These are phyloP conservation scores for Crithidia mellificae DNA, from an alignment of 208 protist species.

Conservation along the genomic window DNA sequence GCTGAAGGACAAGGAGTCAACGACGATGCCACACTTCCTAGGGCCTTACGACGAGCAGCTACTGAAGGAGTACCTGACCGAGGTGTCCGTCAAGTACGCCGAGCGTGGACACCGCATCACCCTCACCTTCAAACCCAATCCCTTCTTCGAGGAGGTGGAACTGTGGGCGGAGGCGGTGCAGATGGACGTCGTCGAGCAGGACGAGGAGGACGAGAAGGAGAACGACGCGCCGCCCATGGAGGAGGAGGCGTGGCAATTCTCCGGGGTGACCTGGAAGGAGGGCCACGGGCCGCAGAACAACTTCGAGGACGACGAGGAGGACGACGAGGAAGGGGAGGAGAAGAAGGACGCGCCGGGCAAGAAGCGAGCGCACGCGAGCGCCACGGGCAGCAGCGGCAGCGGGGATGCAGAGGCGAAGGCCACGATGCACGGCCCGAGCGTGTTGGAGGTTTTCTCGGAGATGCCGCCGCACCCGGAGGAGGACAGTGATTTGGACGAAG, in stretches of 20 bases:
- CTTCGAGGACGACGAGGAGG: constrained; percentile 29
- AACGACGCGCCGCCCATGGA: constrained; percentile 18
- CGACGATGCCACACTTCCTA: constrained; percentile 54
- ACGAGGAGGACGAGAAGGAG: constrained; percentile 31
- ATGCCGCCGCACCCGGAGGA: constrained; percentile 74
- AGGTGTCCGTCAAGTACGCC: constrained; percentile 50
- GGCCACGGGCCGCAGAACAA: constrained; percentile 61
- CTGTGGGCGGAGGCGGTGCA: constrained; percentile 60
- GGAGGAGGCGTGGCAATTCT: constrained; percentile 60
- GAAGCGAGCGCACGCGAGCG: constrained; percentile 33
- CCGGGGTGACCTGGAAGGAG: constrained; percentile 75
- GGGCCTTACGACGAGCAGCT: constrained; percentile 69
- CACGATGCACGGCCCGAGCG: constrained; percentile 51
- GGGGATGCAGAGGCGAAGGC: constrained; percentile 2
- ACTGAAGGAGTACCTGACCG: constrained; percentile 56
- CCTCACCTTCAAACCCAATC: constrained; percentile 61
- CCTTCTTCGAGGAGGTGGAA: constrained; percentile 78
- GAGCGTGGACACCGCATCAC: constrained; percentile 46
- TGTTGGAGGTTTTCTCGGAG: constrained; percentile 76
- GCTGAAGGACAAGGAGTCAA: constrained; percentile 34
- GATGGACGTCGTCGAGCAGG: constrained; percentile 15
- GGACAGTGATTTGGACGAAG: constrained; percentile 54
- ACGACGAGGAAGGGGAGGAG: constrained; percentile 28
- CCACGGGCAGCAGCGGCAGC: constrained; percentile 14
- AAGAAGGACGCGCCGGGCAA: constrained; percentile 19